Conservation (phyloP, 179 eudicot genomes). For the Carnegiea gigantea region DNA sequence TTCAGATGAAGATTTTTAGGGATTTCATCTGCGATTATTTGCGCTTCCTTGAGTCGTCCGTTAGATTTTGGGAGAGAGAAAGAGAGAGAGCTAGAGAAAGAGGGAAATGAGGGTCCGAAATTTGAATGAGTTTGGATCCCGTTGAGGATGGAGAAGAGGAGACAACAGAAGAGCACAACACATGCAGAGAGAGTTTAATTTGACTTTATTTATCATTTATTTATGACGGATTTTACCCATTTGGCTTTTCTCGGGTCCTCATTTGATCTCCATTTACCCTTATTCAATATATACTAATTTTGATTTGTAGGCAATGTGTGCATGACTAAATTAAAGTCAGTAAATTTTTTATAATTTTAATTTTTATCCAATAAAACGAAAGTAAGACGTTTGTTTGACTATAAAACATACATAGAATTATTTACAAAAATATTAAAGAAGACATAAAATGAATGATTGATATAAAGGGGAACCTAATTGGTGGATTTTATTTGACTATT, state of each 20-base stretch:
- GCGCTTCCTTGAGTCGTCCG: not conserved
- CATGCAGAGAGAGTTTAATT: not conserved
- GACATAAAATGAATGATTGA: no score
- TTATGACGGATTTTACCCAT: not conserved
- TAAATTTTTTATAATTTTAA: no score
- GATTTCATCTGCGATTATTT: not conserved
- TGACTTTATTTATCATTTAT: not conserved
- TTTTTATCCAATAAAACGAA: no score
- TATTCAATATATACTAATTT: no score
- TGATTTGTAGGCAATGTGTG: no score
- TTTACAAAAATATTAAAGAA: no score
- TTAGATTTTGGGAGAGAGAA: constrained; percentile 4
- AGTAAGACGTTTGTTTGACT: no score
- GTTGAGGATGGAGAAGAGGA: not conserved
- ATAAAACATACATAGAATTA: no score
- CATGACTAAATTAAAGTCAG: no score
- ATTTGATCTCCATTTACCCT: not conserved
- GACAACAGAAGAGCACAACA: not conserved
- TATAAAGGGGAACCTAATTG: no score
- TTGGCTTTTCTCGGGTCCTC: not conserved
- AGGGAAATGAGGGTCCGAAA: constrained; percentile 28
- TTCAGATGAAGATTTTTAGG: not conserved
- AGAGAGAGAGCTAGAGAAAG: constrained; percentile 6
- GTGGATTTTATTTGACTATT: no score
- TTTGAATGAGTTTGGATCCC: constrained; percentile 38